Evolutionary conservation across 164 flowering plant genomes (phyloP), one percentile per base, ranked within the genome.

Genomic region (Nelumbo lutea): DNA sequence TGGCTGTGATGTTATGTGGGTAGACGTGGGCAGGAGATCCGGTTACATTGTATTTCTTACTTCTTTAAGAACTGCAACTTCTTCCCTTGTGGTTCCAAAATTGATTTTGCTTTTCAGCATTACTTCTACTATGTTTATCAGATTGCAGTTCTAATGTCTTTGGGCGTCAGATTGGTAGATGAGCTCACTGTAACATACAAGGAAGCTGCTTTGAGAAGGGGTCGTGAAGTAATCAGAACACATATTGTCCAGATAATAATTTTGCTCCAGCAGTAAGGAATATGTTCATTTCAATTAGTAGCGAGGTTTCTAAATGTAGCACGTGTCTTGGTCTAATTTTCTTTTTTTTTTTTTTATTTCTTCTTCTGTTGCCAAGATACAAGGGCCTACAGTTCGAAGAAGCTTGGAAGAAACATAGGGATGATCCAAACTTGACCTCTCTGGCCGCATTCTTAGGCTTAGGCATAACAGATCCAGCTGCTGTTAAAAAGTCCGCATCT

Each of bases 351-450:
- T 11, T 53, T 53, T 53, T 53, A 1, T 53, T 10, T 9, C 50
- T 40, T 56, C 47, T 64, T 15, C 50, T 65, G 61, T 42, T 50
- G 38, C 56, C 9, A 64, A 94, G 96, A 79, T 85, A 90, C 88
- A 89, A 85, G 81, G 86, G 89, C 68, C 57, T 45, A 68, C 95
- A 90, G 65, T 88, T 91, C 73, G 86, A 87, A 77, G 78, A 79
- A 70, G 86, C 85, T 64, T 91, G 96, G 94, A 69, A 70, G 55
- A 89, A 88, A 82, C 82, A 90, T 82, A 81, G 69, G 73, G 86
- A 88, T 71, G 95, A 90, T 68, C 86, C 88, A 55, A 86, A 90
- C 76, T 77, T 94, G 79, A 55, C 61, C 10, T 41, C 70, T 46
- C 80, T 88, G 58, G 56, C 66, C 47, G 42, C 76, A 64, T 70